phyloP scores from a whole-genome alignment of 768 basidiomycete species.

The Russula sp. region DNA sequence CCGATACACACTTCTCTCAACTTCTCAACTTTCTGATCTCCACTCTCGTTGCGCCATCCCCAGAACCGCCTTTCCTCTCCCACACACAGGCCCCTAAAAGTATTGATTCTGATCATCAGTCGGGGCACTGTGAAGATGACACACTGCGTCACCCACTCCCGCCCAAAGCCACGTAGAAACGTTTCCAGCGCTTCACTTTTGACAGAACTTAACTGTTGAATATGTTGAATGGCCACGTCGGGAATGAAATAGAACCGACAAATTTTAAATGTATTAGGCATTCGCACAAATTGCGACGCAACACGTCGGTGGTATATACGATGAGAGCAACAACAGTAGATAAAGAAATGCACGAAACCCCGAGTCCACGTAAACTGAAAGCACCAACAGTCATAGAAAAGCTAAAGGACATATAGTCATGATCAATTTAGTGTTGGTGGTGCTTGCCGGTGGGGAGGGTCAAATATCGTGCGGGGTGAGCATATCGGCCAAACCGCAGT shows the following conservation, averaged over 20 bases:
- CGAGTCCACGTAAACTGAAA: background rate
- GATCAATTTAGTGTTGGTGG: background rate
- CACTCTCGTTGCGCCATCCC: too few species aligned
- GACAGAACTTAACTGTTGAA: background rate
- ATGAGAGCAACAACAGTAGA: background rate
- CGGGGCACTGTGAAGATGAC: too few species aligned
- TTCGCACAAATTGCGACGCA: background rate
- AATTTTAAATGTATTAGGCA: background rate
- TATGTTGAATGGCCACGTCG: background rate
- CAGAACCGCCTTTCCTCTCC: too few species aligned
- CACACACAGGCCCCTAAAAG: too few species aligned
- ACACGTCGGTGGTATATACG: background rate
- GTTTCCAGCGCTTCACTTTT: background rate
- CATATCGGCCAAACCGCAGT: constrained; percentile 44
- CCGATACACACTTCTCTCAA: too few species aligned
- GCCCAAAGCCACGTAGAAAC: too few species aligned
- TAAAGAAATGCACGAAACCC: background rate
- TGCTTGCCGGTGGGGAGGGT: constrained; percentile 41
- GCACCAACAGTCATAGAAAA: too few species aligned
- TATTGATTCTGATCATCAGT: too few species aligned
- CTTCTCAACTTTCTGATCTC: too few species aligned
- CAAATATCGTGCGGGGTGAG: constrained; percentile 41
- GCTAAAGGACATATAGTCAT: too few species aligned
- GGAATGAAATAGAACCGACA: background rate
- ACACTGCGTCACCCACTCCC: too few species aligned